Percentiles rank a stretch among this genome's conserved stretches.
phyloP scores from a whole-genome alignment of 495 filamentous ascomycete genomes.

The Platismatia glauca region DNA sequence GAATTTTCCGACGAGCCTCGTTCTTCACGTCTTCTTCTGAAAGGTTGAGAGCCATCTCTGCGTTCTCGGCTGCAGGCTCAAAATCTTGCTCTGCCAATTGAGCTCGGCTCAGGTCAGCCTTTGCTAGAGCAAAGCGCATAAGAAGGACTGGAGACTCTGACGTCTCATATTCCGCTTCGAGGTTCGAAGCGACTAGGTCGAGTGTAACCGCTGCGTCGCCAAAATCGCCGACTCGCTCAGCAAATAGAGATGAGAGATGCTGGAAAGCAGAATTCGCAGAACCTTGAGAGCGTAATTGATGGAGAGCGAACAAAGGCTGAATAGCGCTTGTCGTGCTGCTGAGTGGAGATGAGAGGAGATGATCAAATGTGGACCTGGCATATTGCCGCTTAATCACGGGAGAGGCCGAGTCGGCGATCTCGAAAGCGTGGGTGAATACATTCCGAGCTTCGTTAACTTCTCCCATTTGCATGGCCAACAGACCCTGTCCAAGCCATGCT shows the following conservation, averaged over 20 bases:
- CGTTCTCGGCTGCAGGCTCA: constrained; percentile 57
- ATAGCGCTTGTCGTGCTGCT: constrained; percentile 54
- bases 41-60: constrained; percentile 62
- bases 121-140: constrained; percentile 69
- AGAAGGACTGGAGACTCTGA: constrained; percentile 67
- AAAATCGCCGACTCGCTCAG: constrained; percentile 67
- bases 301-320: constrained; percentile 77
- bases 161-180: constrained; percentile 75
- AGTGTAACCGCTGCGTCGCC: constrained; percentile 55
- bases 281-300: constrained; percentile 62
- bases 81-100: constrained; percentile 60
- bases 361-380: constrained; percentile 67
- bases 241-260: constrained; percentile 71
- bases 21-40: constrained; percentile 48
- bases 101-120: constrained; percentile 73
- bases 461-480: constrained; percentile 68
- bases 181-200: constrained; percentile 50
- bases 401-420: constrained; percentile 71
- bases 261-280: constrained; percentile 58
- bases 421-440: constrained; percentile 92
- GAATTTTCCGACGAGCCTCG: constrained; percentile 55
- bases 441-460: constrained; percentile 65
- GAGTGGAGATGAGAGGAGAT: constrained; percentile 48
- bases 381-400: constrained; percentile 66
- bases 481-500: constrained; percentile 89